A percentile compares a stretch with the other conserved stretches of the same genome.
Evolutionary conservation across 2,329 filamentous ascomycete genomes (phyloP).

Genomic region (Aspergillus sp.): DNA sequence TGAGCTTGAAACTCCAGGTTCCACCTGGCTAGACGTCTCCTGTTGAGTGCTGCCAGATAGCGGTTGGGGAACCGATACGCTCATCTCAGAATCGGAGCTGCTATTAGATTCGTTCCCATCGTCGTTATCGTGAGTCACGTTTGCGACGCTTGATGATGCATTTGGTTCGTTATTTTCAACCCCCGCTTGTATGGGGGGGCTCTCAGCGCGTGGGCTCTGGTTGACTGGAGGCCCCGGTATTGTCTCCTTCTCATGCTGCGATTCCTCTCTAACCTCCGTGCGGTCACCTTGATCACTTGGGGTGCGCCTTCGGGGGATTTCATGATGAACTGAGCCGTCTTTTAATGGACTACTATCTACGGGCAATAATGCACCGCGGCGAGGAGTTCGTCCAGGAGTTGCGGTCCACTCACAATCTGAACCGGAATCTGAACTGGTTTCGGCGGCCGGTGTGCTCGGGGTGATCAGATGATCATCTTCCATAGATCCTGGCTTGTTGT

Average conservation of each 20-base stretch:
- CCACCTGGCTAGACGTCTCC: slow-evolving; percentile 23
- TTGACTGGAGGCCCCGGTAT: not conserved
- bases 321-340: not conserved
- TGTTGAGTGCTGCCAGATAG: slow-evolving; percentile 26
- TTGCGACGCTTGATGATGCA: not conserved
- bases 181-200: not conserved
- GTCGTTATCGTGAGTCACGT: not conserved
- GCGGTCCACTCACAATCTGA: slow-evolving; percentile 20
- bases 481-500: not conserved
- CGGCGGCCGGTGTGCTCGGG: slow-evolving; percentile 12
- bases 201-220: not conserved
- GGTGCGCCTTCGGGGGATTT: not conserved
- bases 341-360: slow-evolving; percentile 29
- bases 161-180: not conserved
- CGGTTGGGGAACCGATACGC: slow-evolving; percentile 33
- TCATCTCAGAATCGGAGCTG: slow-evolving; percentile 38
- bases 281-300: not conserved
- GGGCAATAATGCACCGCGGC: slow-evolving; percentile 22
- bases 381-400: slow-evolving; percentile 12
- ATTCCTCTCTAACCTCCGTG: not conserved
- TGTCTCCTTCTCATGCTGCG: not conserved
- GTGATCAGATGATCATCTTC: not conserved
- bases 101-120: slow-evolving; percentile 18
- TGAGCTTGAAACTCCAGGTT: slow-evolving; percentile 24
- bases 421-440: slow-evolving; percentile 21